A percentile compares a stretch with the other conserved stretches of the same genome.
phyloP scores from a whole-genome alignment of 495 filamentous ascomycete species.

The Clohesyomyces aquaticus region DNA sequence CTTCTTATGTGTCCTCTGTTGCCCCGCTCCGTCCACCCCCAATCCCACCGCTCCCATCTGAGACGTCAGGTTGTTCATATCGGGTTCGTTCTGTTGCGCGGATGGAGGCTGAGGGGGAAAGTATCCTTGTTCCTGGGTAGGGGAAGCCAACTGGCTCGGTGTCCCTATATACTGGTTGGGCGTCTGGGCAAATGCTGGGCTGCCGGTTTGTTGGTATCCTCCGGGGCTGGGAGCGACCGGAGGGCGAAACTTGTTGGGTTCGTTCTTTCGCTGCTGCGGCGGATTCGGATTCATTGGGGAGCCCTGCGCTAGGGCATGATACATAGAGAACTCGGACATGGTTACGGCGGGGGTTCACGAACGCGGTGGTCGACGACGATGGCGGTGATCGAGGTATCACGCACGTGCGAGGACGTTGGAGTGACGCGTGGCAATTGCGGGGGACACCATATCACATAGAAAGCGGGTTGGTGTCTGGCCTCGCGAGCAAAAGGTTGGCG shows the following conservation, averaged over 20 bases:
- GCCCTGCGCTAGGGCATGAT: conserved; percentile 71
- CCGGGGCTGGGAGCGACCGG: conserved; percentile 53
- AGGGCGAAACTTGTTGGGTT: conserved; percentile 60
- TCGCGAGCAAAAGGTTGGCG: background rate
- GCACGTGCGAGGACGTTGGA: conserved; percentile 6
- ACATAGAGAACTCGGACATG: conserved; percentile 77
- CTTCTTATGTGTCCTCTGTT: conserved; percentile 71
- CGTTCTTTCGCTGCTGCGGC: conserved; percentile 57
- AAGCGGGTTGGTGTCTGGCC: background rate
- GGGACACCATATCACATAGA: conserved; percentile 16
- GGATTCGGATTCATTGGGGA: conserved; percentile 64
- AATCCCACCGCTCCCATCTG: conserved; percentile 86
- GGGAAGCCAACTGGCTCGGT: conserved; percentile 41
- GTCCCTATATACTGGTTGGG: conserved; percentile 50
- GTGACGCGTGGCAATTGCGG: background rate
- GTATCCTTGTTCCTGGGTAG: conserved; percentile 43
- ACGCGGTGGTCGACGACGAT: conserved; percentile 12
- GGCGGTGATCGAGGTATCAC: conserved; percentile 6
- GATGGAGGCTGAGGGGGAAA: conserved; percentile 34
- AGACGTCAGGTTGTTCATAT: conserved; percentile 67
- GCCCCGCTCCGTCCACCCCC: conserved; percentile 60
- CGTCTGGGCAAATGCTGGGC: conserved; percentile 50
- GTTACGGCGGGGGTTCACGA: conserved; percentile 44
- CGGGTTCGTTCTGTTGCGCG: conserved; percentile 39
- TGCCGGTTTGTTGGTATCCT: conserved; percentile 66